Percentiles rank a stretch among this genome's conserved stretches.
Conservation (phyloP, 306 rosid genomes). For the Geum urbanum region DNA sequence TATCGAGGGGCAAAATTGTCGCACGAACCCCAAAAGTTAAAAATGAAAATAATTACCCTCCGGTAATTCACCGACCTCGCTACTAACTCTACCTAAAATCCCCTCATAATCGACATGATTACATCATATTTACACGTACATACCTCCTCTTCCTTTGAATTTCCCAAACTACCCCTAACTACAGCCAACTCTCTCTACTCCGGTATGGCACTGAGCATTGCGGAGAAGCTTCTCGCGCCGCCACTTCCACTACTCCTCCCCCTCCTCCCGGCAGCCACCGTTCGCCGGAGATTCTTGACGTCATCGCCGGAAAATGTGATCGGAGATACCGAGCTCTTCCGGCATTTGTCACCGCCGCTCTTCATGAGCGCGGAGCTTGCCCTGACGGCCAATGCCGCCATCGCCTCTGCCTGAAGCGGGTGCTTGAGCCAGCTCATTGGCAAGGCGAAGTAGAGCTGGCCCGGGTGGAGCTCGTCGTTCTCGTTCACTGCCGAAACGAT, state of each 20-base stretch:
- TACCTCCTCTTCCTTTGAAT: background rate
- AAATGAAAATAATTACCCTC: background rate
- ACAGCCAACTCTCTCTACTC: slow-evolving; percentile 35
- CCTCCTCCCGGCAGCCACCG: slow-evolving; percentile 8
- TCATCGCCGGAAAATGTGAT: slow-evolving; percentile 34
- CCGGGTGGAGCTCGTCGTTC: slow-evolving; percentile 61
- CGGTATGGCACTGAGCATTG: slow-evolving; percentile 59
- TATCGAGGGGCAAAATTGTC: slow-evolving; percentile 24
- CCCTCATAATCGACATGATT: slow-evolving; percentile 16
- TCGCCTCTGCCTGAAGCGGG: slow-evolving; percentile 63
- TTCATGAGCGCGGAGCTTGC: slow-evolving; percentile 82
- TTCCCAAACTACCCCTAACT: slow-evolving; percentile 34
- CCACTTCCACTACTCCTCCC: slow-evolving; percentile 35
- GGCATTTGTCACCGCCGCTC: slow-evolving; percentile 36
- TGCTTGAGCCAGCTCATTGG: slow-evolving; percentile 54
- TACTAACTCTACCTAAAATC: slow-evolving; percentile 1
- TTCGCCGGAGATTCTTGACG: slow-evolving; percentile 11
- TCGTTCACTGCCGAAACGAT: slow-evolving; percentile 57
- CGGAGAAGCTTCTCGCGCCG: slow-evolving; percentile 30
- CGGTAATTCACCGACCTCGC: background rate
- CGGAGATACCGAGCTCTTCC: slow-evolving; percentile 41
- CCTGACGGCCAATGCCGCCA: slow-evolving; percentile 96
- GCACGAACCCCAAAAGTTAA: slow-evolving; percentile 13
- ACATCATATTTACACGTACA: slow-evolving; percentile 20
- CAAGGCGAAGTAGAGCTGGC: slow-evolving; percentile 83